Base-by-base conservation (phyloP, 1,284 basidiomycete species). In the Taiwanofungus camphoratus region DNA sequence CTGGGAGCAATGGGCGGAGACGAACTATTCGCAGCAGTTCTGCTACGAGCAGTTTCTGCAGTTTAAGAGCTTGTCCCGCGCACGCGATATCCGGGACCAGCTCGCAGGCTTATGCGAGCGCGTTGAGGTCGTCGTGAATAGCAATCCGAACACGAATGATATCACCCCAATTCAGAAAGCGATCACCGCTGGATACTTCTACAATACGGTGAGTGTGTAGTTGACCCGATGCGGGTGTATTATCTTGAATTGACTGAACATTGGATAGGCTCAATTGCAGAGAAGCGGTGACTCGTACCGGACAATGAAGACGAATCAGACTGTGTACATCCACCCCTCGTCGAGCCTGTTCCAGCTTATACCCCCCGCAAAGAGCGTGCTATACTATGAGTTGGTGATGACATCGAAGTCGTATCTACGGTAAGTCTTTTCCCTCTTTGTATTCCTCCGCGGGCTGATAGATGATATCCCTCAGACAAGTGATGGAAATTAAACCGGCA, bases 1-100 rank as follows among this genome's bases (percentile, higher is more conserved):
- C 5, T 99, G 92, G 87, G 91, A 97, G 61, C 93, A 98, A 61
- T 99, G 95, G 94, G 91, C 91, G 20, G 94, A 99, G 56, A 91
- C 91, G 29, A 92, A 91, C 58, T 99, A 94, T 63, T 92, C 89
- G 20, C 90, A 93, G 57, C 90, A 92, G 59, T 91, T 91, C 64
- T 94, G 91, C 58, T 92, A 93, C 60, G 93, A 97, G 60, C 93
- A 99, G 59, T 99, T 95, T 67, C 69, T 99, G 41, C 96, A 99
- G 66, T 94, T 91, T 75, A 99, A 99, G 74, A 92, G 88, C 50
- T 68, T 99, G 11, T 87, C 82, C 52, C 78, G 96, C 19, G 95
- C 96, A 0, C 82, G 96, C 36, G 96, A 99, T 65, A 95, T 99
- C 53, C 78, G 87, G 21, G 96, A 99, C 65, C 96, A 99, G 66